Conservation (phyloP, 1,139 yeast species). For the Yamadazyma jaroonii region DNA sequence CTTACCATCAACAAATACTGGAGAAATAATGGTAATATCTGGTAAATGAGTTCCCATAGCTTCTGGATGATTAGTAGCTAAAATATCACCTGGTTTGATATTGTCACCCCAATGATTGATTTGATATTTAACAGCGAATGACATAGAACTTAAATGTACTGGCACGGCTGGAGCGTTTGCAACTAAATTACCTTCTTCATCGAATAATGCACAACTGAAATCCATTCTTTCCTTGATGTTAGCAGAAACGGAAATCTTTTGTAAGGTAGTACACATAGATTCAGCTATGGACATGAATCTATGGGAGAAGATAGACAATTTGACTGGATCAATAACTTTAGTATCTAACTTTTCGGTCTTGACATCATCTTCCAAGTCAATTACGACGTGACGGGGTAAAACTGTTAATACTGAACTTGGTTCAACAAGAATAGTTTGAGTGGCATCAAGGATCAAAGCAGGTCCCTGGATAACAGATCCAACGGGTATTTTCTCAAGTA, state of each 20-base stretch:
- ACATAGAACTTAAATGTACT: slow-evolving; percentile 22
- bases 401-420: slow-evolving; percentile 18
- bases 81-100: slow-evolving; percentile 18
- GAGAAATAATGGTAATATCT: slow-evolving; percentile 20
- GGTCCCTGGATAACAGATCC: slow-evolving; percentile 21
- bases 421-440: slow-evolving; percentile 20
- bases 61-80: slow-evolving; percentile 19
- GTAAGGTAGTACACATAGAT: slow-evolving; percentile 21
- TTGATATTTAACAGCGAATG: slow-evolving; percentile 19
- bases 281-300: slow-evolving; percentile 24
- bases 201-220: slow-evolving; percentile 29
- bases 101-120: slow-evolving; percentile 16
- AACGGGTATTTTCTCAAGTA: slow-evolving; percentile 14
- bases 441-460: slow-evolving; percentile 19
- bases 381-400: slow-evolving; percentile 20
- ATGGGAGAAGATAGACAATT: slow-evolving; percentile 20
- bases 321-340: slow-evolving; percentile 18
- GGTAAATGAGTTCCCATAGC: slow-evolving; percentile 22
- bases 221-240: slow-evolving; percentile 25
- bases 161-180: slow-evolving; percentile 24
- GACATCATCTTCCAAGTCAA: slow-evolving; percentile 18
- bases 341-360: slow-evolving; percentile 6
- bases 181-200: slow-evolving; percentile 17
- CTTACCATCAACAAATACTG: slow-evolving; percentile 25
- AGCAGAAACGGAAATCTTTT: slow-evolving; percentile 21